Base-by-base conservation (phyloP, 345 rosid genomes). In the Eucalyptus regnans region DNA sequence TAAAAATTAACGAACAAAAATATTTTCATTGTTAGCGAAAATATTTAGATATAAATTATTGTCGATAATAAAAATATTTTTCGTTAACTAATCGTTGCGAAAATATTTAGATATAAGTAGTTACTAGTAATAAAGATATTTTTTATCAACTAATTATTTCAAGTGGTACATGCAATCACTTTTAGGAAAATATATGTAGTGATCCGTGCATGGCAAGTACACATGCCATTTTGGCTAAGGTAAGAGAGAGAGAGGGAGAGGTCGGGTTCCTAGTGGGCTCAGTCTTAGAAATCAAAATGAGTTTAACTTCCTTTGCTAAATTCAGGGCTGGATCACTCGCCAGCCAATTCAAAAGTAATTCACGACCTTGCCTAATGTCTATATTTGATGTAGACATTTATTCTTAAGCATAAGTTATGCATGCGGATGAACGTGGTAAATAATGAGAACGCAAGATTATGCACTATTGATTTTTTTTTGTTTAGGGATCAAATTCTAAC, bases 11-110 rank as follows among this genome's bases (percentile, higher is more conserved):
- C 0, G 8, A 51, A 7, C 4, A 52, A 52, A 52, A 52, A 52
- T 52, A 52, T 17, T 52, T 52, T 52, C 23, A 1, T 1, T 17
- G 1, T 7, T 52, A 52, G 23, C 0, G 4, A 52, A 52, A 18
- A 52, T 17, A 52, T 52, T 52, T 4, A 17, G 4, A 7, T 52
- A 52, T 52, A 52, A 52, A 7, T 52, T 52, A 4, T 3, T 52
- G 9, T 52, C 0, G 9, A 52, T 52, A 18, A 1, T 52, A 52
- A 18, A 18, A 18, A 52, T 52, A 52, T 1, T 52, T 52, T 52
- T 7, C 4, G 1, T 52, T 7, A 18, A 1, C 3, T 52, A 52
- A 52, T 52, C 1, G 0, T 52, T 52, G 56, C 0, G 56, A 18
- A 52, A 52, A 0, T 52, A 52, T 7, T 52, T 18, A 52, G 23